Conservation (phyloP, 148 eudicot species). For the Nepenthes mirabilis region DNA sequence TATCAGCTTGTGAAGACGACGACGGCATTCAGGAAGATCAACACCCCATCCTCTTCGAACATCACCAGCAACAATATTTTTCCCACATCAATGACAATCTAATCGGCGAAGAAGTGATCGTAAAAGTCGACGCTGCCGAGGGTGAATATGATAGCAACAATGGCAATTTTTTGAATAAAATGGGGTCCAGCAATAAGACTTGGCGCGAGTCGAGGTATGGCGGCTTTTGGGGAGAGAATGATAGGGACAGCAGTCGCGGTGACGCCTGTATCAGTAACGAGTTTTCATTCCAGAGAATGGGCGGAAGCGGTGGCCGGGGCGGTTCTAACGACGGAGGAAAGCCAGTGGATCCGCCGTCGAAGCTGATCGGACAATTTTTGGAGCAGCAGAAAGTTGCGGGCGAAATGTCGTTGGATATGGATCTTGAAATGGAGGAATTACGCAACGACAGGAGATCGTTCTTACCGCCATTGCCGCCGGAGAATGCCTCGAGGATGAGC, state of each 20-base stretch:
- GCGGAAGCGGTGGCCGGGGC: too few species aligned
- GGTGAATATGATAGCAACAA: neutral
- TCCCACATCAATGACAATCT: neutral
- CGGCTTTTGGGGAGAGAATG: too few species aligned
- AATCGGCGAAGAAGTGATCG: slow-evolving; percentile 20
- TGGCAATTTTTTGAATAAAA: too few species aligned
- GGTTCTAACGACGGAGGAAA: too few species aligned
- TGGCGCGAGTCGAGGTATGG: slow-evolving; percentile 10
- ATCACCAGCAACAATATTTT: neutral
- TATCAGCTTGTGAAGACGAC: slow-evolving; percentile 3
- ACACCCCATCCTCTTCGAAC: slow-evolving; percentile 32
- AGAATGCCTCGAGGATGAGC: neutral
- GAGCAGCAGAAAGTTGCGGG: slow-evolving; percentile 23
- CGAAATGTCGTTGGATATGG: slow-evolving; percentile 27
- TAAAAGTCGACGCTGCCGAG: slow-evolving; percentile 22
- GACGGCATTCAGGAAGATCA: slow-evolving; percentile 15
- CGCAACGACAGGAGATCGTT: slow-evolving; percentile 6
- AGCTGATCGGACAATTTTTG: slow-evolving; percentile 27
- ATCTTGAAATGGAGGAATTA: slow-evolving; percentile 30
- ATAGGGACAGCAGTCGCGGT: too few species aligned
- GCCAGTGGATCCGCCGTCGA: slow-evolving; percentile 26
- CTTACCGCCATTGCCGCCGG: slow-evolving; percentile 25
- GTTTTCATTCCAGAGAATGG: too few species aligned
- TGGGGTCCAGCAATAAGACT: neutral
- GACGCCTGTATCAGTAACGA: too few species aligned